Evolutionary conservation across 768 basidiomycete genomes (phyloP).

Genomic region (Tylopilus subfusipes): DNA sequence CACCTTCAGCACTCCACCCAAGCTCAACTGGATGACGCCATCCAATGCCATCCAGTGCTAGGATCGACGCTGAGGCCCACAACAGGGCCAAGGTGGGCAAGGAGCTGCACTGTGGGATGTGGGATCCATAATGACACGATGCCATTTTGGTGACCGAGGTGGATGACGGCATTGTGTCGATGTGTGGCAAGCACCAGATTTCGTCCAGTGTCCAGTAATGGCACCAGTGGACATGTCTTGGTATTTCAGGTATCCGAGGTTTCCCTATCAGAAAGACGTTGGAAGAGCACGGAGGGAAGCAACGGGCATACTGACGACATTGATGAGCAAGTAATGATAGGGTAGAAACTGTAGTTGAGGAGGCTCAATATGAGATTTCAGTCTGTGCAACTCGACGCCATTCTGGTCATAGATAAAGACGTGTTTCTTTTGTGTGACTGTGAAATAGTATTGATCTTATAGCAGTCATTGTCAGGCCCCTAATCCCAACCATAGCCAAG

Average conservation of each 20-base stretch:
- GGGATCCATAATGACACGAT: conserved; percentile 97
- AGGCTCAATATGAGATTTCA: conserved; percentile 84
- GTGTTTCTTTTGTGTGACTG: conserved; percentile 94
- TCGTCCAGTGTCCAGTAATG: conserved; percentile 87
- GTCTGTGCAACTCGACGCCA: conserved; percentile 87
- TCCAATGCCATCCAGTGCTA: too few species aligned
- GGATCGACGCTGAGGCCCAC: too few species aligned
- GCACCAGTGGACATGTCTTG: conserved; percentile 95
- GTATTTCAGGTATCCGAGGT: conserved; percentile 90
- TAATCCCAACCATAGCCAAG: conserved; percentile 79
- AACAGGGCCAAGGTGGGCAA: too few species aligned
- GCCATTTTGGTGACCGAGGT: conserved; percentile 94
- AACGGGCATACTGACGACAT: conserved; percentile 53
- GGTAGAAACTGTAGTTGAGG: conserved; percentile 89
- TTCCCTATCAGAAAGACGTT: conserved; percentile 48
- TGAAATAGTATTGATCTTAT: conserved; percentile 90
- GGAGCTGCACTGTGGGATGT: conserved; percentile 66
- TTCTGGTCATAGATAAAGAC: conserved; percentile 94
- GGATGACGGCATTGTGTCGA: conserved; percentile 87
- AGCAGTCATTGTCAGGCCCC: too few species aligned
- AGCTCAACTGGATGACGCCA: conserved; percentile 37
- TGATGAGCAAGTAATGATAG: conserved; percentile 91
- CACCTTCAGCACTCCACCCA: conserved; percentile 85
- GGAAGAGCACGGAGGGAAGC: neutral
- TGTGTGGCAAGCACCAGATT: conserved; percentile 87